Evolutionary conservation across 2,329 filamentous ascomycete species (phyloP).

Genomic region (Aspergillus sp.): DNA sequence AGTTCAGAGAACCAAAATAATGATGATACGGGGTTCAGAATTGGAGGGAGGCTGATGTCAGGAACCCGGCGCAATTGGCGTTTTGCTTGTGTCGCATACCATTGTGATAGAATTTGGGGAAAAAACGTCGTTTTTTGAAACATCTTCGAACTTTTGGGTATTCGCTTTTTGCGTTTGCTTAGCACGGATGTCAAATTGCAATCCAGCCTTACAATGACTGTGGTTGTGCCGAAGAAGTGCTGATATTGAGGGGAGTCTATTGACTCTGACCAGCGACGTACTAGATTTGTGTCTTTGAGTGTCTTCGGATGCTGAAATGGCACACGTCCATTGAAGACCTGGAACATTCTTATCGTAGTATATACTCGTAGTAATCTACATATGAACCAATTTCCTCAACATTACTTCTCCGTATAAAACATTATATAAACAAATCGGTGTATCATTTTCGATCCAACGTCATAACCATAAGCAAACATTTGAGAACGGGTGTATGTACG

Average conservation of each 20-base stretch:
- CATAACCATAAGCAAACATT: neutral
- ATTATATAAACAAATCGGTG: no score
- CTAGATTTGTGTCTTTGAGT: conserved; percentile 37
- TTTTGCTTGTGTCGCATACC: conserved; percentile 3
- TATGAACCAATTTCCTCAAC: no score
- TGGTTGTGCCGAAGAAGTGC: conserved; percentile 99
- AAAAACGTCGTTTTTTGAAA: neutral
- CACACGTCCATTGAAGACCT: conserved; percentile 41
- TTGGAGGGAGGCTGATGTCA: conserved; percentile 13
- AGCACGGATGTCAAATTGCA: conserved; percentile 99
- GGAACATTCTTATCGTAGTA: conserved; percentile 24
- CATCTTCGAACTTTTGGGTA: no score
- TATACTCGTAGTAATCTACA: neutral
- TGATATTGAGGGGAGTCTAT: conserved; percentile 53
- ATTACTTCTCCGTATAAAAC: no score
- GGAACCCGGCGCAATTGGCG: conserved; percentile 22
- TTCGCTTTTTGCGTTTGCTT: conserved; percentile 8
- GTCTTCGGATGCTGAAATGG: conserved; percentile 25
- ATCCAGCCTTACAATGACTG: conserved; percentile 74
- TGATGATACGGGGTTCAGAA: conserved; percentile 7
- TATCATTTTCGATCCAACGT: no score
- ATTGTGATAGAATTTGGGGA: neutral
- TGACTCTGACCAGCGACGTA: conserved; percentile 31
- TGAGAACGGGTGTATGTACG: neutral
- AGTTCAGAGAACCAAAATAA: conserved; percentile 6